Percentiles rank a stretch among this genome's conserved stretches.
Conservation (phyloP, 2,329 filamentous ascomycete genomes). For the Pseudogymnoascus destructans region DNA sequence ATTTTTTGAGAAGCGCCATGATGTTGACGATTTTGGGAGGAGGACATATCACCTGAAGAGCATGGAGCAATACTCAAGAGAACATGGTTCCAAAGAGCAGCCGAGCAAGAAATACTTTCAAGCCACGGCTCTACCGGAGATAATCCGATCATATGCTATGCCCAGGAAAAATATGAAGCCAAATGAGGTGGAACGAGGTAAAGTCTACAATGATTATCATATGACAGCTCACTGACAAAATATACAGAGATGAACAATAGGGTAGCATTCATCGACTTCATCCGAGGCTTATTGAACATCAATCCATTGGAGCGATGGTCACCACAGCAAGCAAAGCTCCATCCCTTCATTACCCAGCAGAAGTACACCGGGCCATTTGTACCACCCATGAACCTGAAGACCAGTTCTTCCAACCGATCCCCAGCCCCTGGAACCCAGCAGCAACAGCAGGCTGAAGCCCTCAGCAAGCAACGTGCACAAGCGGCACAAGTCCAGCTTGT, state of each 20-base stretch:
- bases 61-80: constrained; percentile 94
- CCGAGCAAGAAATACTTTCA: constrained; percentile 99
- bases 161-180: constrained; percentile 99
- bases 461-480: constrained; percentile 81
- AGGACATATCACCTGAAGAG: constrained; percentile 86
- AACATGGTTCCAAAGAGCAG: constrained; percentile 93
- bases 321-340: constrained; percentile 89
- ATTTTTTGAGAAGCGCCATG: constrained; percentile 81
- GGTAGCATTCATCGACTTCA: constrained; percentile 95
- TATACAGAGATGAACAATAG: constrained; percentile 90
- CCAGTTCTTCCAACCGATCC: constrained; percentile 70
- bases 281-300: constrained; percentile 81
- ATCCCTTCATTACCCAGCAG: constrained; percentile 96
- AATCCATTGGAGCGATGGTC: constrained; percentile 97
- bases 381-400: constrained; percentile 91
- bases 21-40: constrained; percentile 79
- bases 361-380: constrained; percentile 96
- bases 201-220: constrained; percentile 22
- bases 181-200: constrained; percentile 90
- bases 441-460: constrained; percentile 85
- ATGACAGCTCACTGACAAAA: constrained; percentile 13
- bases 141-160: constrained; percentile 97
- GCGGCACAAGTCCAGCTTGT: constrained; percentile 42
- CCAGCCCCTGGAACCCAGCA: constrained; percentile 89
- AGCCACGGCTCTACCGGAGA: constrained; percentile 84